Conservation (phyloP, 1,139 yeast species). For the Nakaseomyces delphensis region DNA sequence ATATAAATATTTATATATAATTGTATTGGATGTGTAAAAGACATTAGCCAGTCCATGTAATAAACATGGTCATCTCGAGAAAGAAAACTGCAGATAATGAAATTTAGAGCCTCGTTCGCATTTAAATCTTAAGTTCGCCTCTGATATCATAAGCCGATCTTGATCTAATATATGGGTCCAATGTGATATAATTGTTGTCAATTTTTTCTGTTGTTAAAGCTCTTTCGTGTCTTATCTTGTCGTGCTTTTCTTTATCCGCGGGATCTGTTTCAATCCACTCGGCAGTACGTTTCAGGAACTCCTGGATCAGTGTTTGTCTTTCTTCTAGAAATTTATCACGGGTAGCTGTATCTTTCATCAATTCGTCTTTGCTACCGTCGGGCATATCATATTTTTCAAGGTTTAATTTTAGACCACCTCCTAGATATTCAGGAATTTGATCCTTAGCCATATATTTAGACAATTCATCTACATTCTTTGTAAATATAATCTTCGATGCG, state of each 20-base stretch:
- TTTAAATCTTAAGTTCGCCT: constrained; percentile 35
- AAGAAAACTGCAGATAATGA: background rate
- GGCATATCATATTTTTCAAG: constrained; percentile 18
- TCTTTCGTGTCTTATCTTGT: constrained; percentile 40
- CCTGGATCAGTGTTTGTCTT: constrained; percentile 40
- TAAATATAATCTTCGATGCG: constrained; percentile 67
- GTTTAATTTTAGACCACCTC: constrained; percentile 52
- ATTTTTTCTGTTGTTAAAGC: constrained; percentile 42
- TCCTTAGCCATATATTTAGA: constrained; percentile 43
- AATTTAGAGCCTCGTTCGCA: background rate
- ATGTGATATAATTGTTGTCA: constrained; percentile 45
- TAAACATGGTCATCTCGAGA: background rate
- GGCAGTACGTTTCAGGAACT: constrained; percentile 50
- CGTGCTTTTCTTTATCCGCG: constrained; percentile 35
- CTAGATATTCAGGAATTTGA: constrained; percentile 51
- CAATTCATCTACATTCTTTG: constrained; percentile 53
- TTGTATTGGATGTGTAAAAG: no score
- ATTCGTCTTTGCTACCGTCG: constrained; percentile 46
- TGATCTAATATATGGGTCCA: constrained; percentile 69
- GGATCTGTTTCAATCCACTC: constrained; percentile 54
- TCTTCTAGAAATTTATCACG: constrained; percentile 38
- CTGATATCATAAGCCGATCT: constrained; percentile 58
- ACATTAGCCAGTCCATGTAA: no score
- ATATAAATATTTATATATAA: no score
- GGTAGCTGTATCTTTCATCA: constrained; percentile 35